Conservation (phyloP, 768 basidiomycete species). For the Rhodotorula sphaerocarpa region DNA sequence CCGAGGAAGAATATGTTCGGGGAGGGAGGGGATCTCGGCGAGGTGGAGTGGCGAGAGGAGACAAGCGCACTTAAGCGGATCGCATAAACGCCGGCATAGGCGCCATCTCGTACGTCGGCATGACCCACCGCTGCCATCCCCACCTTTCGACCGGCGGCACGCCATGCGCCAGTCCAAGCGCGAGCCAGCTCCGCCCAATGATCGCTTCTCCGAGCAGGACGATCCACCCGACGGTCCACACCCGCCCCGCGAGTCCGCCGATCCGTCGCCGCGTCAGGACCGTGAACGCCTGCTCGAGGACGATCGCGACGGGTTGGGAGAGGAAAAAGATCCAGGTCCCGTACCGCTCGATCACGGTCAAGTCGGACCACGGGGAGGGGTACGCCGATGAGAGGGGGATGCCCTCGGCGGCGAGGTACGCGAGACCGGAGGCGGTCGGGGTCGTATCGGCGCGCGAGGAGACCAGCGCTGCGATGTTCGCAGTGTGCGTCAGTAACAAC, state of each 20-base stretch:
- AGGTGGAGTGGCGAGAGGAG: too few species aligned
- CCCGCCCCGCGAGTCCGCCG: neutral
- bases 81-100: slow-evolving; percentile 20
- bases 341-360: slow-evolving; percentile 14
- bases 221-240: slow-evolving; percentile 18
- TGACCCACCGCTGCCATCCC: slow-evolving; percentile 17
- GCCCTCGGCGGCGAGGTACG: neutral
- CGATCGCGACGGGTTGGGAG: slow-evolving; percentile 13
- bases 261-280: neutral
- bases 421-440: neutral
- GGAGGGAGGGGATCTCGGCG: too few species aligned
- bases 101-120: neutral
- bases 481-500: neutral
- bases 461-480: slow-evolving; percentile 5
- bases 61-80: neutral
- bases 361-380: neutral
- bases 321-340: slow-evolving; percentile 33
- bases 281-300: slow-evolving; percentile 4
- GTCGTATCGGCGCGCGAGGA: slow-evolving; percentile 5
- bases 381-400: slow-evolving; percentile 4
- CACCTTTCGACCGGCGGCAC: slow-evolving; percentile 13
- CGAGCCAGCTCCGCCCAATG: slow-evolving; percentile 24
- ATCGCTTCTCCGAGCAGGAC: slow-evolving; percentile 7
- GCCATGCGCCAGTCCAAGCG: slow-evolving; percentile 21
- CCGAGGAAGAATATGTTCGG: too few species aligned